A percentile compares a stretch with the other conserved stretches of the same genome.
phyloP scores from a whole-genome alignment of 805 yeast species.

The Ascoidea asiatica region DNA sequence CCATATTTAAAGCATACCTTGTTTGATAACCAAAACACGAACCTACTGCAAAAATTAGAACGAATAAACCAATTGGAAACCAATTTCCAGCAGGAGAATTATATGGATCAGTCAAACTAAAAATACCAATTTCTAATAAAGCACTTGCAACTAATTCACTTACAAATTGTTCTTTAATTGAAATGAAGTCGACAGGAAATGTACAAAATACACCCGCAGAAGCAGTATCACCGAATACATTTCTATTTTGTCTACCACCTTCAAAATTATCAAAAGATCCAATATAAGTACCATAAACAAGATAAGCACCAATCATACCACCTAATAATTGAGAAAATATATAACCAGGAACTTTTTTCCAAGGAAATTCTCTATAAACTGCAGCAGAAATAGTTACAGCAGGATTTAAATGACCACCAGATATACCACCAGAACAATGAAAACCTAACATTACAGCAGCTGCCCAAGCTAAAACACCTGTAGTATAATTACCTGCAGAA shows the following conservation, averaged over 20 bases:
- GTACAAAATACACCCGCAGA: conserved; percentile 35
- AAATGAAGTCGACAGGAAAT: conserved; percentile 26
- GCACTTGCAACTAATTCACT: conserved; percentile 34
- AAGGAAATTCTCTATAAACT: conserved; percentile 37
- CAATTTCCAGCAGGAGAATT: conserved; percentile 30
- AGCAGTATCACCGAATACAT: conserved; percentile 17
- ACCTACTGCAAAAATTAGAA: conserved; percentile 31
- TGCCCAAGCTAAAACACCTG: conserved; percentile 38
- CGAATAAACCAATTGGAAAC: conserved; percentile 33
- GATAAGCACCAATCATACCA: conserved; percentile 30
- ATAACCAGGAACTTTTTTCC: conserved; percentile 31
- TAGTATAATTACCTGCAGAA: conserved; percentile 26
- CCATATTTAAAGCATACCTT: conserved; percentile 40
- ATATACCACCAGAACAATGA: conserved; percentile 37
- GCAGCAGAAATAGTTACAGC: conserved; percentile 35
- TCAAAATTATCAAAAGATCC: conserved; percentile 24
- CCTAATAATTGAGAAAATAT: conserved; percentile 35
- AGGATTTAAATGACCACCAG: conserved; percentile 48
- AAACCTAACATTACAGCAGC: conserved; percentile 39
- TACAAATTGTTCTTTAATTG: conserved; percentile 29
- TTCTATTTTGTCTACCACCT: conserved; percentile 17
- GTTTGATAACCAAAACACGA: conserved; percentile 37
- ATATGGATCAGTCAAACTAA: conserved; percentile 38
- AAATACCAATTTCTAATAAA: conserved; percentile 30
- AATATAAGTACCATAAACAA: conserved; percentile 31